Base-by-base conservation (phyloP, 1,139 yeast genomes). In the Sugiyamaella neomexicana region DNA sequence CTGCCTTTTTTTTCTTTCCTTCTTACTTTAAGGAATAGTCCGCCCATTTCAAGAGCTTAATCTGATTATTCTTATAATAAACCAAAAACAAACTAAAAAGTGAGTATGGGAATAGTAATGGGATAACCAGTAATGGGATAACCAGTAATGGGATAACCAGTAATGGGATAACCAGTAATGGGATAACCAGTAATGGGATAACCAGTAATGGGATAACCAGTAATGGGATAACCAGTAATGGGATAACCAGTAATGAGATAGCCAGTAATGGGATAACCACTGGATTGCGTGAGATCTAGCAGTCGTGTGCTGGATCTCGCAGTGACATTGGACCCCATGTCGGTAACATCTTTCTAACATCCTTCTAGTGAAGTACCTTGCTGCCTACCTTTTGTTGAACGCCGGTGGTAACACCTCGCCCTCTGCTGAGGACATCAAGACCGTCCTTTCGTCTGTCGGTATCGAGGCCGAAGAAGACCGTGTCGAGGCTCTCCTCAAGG, bases 401-500 rank as follows among this genome's bases (percentile, higher is more conserved):
- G 68, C 76, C 60, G 79, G 76, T 63, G 79, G 79, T 64, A 75
- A 75, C 73, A 65, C 77, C 68, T 60, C 93, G 71, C 98, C 98
- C 80, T 80, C 97, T 67, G 96, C 95, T 69, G 85, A 86, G 71
- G 96, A 90, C 80, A 81, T 91, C 85, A 86, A 86, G 80, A 67
- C 85, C 64, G 89, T 93, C 71, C 83, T 93, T 73, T 86, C 89
- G 76, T 80, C 98, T 62, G 97, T 93, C 73, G 96, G 97, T 75
- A 84, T 87, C 71, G 99, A 93, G 80, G 95, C 86, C 72, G 97
- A 93, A 72, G 95, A 87, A 70, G 83, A 86, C 74, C 90, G 90
- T 79, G 76, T 93, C 78, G 77, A 83, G 72, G 79, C 87, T 73
- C 86, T 93, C 76, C 80, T 93, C 73, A 77, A 89, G 68, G 95